phyloP scores from a whole-genome alignment of 2,329 filamentous ascomycete genomes.

The Sclerotinia trifoliorum region DNA sequence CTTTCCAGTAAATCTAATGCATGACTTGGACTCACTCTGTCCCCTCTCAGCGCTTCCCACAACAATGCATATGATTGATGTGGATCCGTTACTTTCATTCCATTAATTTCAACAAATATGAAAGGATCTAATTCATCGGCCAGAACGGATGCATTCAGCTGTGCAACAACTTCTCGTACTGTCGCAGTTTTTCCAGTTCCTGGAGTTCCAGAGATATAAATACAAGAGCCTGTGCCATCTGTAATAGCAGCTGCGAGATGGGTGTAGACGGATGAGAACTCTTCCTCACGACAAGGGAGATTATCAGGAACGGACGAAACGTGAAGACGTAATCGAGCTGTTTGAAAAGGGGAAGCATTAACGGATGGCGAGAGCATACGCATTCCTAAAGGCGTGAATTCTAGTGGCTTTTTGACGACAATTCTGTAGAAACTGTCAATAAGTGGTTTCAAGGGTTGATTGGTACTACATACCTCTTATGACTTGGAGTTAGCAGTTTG shows the following conservation, averaged over 20 bases:
- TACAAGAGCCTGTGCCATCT: slow-evolving; percentile 90
- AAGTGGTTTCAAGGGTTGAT: neutral
- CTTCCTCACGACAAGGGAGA: slow-evolving; percentile 85
- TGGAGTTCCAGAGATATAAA: slow-evolving; percentile 98
- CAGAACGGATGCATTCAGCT: slow-evolving; percentile 81
- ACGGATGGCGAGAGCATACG: slow-evolving; percentile 74
- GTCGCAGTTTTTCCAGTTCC: slow-evolving; percentile 98
- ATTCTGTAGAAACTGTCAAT: slow-evolving; percentile 46
- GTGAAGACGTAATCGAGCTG: slow-evolving; percentile 84
- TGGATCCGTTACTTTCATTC: slow-evolving; percentile 98
- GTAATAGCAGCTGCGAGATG: slow-evolving; percentile 93
- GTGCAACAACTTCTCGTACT: slow-evolving; percentile 88
- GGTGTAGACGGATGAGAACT: slow-evolving; percentile 89
- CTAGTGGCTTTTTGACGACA: slow-evolving; percentile 80
- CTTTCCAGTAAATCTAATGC: slow-evolving; percentile 86
- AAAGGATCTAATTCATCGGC: slow-evolving; percentile 96
- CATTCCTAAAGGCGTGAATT: slow-evolving; percentile 94
- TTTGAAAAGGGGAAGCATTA: slow-evolving; percentile 83
- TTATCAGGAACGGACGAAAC: slow-evolving; percentile 89
- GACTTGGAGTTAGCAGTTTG: slow-evolving; percentile 56
- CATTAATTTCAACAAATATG: slow-evolving; percentile 98
- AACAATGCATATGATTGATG: slow-evolving; percentile 93
- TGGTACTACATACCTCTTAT: slow-evolving; percentile 52
- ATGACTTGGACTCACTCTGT: slow-evolving; percentile 87
- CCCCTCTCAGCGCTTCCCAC: slow-evolving; percentile 93